Conservation (phyloP, 2,329 filamentous ascomycete species). For the Diaporthe sp. region DNA sequence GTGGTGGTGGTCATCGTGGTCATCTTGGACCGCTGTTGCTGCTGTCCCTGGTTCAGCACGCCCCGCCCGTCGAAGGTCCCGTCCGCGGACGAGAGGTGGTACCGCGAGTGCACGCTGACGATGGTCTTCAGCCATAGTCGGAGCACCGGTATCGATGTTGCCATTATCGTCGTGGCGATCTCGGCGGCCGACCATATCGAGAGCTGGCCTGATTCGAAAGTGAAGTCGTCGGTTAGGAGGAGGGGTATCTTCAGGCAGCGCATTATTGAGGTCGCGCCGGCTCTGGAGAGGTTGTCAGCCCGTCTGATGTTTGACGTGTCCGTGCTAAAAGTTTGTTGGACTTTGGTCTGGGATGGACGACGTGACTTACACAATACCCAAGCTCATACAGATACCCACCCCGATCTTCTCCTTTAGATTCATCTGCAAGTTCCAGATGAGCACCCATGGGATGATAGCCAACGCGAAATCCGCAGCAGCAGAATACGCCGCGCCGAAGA, state of each 20-base stretch:
- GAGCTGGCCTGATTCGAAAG: constrained; percentile 32
- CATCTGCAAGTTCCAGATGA: constrained; percentile 53
- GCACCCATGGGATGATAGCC: constrained; percentile 52
- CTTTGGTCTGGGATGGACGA: not conserved
- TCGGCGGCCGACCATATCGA: constrained; percentile 41
- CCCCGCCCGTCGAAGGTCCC: constrained; percentile 18
- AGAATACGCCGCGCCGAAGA: constrained; percentile 47
- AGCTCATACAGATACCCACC: constrained; percentile 53
- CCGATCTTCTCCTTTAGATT: constrained; percentile 52
- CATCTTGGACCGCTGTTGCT: not conserved
- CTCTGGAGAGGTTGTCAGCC: constrained; percentile 39
- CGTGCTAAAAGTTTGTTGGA: constrained; percentile 26
- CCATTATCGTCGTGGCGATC: constrained; percentile 43
- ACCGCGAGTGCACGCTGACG: constrained; percentile 7
- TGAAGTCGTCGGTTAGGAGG: constrained; percentile 27
- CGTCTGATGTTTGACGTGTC: constrained; percentile 28
- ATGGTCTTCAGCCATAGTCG: constrained; percentile 37
- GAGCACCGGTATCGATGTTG: constrained; percentile 45
- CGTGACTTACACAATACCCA: constrained; percentile 51
- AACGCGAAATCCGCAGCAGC: constrained; percentile 52
- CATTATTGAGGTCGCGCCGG: constrained; percentile 45
- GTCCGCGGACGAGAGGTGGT: not conserved
- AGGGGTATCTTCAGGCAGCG: constrained; percentile 22
- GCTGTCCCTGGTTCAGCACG: not conserved
- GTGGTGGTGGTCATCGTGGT: not conserved